Base-by-base conservation (phyloP, 345 rosid species). In the Lenwebbia sp. region DNA sequence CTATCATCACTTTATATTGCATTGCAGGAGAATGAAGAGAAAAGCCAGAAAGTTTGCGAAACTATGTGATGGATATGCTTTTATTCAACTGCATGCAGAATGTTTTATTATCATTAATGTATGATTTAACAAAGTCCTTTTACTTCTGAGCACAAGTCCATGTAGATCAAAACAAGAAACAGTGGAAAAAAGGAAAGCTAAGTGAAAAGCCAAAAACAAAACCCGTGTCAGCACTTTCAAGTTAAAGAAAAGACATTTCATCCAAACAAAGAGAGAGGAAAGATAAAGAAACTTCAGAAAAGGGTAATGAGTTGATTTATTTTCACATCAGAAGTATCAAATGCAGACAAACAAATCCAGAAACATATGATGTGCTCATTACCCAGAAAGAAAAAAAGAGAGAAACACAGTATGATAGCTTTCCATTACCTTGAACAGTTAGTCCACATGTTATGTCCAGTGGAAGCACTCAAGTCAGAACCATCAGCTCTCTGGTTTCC, bases 391-490 rank as follows among this genome's bases (percentile, higher is more conserved):
- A 70, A 70, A 70, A 19, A 37, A 21, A 22, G 76, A 70, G 81
- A 70, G 81, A 33, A 65, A 70, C 37, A 70, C 9, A 65, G 55
- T 57, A 44, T 25, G 85, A 81, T 37, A 54, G 19, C 47, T 82
- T 51, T 51, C 53, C 52, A 11, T 82, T 90, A 92, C 94, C 90
- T 90, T 74, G 93, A 89, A 75, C 89, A 88, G 84, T 84, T 89
- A 56, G 82, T 86, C 92, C 91, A 88, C 86, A 89, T 88, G 82
- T 87, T 86, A 49, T 86, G 83, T 83, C 89, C 57, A 37, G n/a
- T 62, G 19, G 90, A 82, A 30, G 13, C 83, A 84, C 85, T 85
- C 49, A 89, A 88, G 37, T 70, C 40, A 37, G 81, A 70, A 70
- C 81, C 47, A 70, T 70, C 81, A 10, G 81, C 81, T 37, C 81